Conservation (phyloP, 192 early-diverging fungal species). For the Coemansia sp. region DNA sequence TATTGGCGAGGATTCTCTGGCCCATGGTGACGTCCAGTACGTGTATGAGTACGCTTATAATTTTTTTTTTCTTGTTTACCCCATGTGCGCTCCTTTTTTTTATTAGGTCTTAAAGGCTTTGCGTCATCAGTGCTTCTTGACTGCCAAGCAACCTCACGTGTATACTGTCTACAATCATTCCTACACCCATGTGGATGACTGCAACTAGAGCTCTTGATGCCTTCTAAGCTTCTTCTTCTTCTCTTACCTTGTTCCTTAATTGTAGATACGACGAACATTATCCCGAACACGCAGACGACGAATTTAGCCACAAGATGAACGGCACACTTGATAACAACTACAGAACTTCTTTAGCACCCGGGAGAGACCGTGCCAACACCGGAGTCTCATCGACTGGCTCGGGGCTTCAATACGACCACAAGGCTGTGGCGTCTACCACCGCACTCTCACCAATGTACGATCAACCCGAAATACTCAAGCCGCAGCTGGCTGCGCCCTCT, state of each 20-base stretch:
- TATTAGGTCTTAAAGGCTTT: background rate
- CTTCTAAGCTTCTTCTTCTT: background rate
- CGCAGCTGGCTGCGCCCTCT: background rate
- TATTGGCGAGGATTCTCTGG: conserved; percentile 42
- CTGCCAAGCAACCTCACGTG: background rate
- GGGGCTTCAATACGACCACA: conserved; percentile 25
- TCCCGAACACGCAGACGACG: conserved; percentile 5
- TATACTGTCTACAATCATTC: background rate
- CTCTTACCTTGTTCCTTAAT: background rate
- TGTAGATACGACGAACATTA: conserved; percentile 27
- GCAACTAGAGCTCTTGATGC: background rate
- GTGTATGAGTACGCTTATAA: conserved; percentile 48
- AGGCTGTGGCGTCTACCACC: conserved; percentile 36
- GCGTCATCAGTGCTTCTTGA: background rate
- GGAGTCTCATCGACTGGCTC: conserved; percentile 38
- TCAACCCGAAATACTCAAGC: background rate
- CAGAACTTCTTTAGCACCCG: background rate
- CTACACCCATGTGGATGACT: background rate
- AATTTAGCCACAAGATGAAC: conserved; percentile 1
- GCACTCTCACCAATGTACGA: conserved; percentile 28
- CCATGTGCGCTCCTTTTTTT: background rate
- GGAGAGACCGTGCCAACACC: conserved; percentile 26
- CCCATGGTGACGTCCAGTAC: conserved; percentile 53
- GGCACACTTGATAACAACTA: background rate
- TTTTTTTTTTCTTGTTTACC: background rate